These are phyloP conservation scores for Penicillium turbatum DNA, from an alignment of 495 filamentous ascomycete species.

Conservation along the genomic window DNA sequence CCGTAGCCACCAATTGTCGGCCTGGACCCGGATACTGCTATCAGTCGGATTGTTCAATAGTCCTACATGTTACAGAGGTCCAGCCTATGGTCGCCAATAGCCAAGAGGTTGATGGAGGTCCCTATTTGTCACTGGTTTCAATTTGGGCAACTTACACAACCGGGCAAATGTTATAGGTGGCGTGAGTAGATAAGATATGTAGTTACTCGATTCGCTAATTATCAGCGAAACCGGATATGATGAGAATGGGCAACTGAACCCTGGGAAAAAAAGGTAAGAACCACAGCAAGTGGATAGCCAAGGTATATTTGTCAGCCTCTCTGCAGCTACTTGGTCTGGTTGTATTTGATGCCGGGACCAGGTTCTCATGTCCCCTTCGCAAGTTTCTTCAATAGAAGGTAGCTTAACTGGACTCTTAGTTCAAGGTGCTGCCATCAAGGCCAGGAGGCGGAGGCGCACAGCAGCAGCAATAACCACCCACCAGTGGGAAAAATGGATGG, in stretches of 20 bases:
- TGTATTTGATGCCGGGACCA: slow-evolving; percentile 10
- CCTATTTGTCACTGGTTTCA: too few relatives aligned
- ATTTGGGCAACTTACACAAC: too few relatives aligned
- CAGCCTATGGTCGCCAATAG: too few relatives aligned
- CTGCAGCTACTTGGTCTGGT: not conserved
- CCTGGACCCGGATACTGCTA: too few relatives aligned
- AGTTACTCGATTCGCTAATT: slow-evolving; percentile 59
- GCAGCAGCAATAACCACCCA: slow-evolving; percentile 66
- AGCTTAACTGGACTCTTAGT: not conserved
- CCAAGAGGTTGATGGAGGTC: too few relatives aligned
- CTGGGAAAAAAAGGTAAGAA: slow-evolving; percentile 65
- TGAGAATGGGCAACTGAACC: slow-evolving; percentile 62
- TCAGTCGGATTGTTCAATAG: too few relatives aligned
- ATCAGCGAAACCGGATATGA: slow-evolving; percentile 56
- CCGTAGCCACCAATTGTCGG: too few relatives aligned
- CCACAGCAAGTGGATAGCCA: slow-evolving; percentile 75
- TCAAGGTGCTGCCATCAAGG: slow-evolving; percentile 22
- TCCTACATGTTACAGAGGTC: too few relatives aligned
- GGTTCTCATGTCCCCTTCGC: slow-evolving; percentile 75
- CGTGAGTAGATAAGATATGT: slow-evolving; percentile 55
- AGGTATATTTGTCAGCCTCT: slow-evolving; percentile 41
- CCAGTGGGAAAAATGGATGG: slow-evolving; percentile 84
- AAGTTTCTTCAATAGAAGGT: slow-evolving; percentile 69
- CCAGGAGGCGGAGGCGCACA: slow-evolving; percentile 69
- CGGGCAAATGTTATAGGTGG: too few relatives aligned